A percentile compares a stretch with the other conserved stretches of the same genome.
phyloP scores from a whole-genome alignment of 768 basidiomycete species.

The Boletus rubescentipes region DNA sequence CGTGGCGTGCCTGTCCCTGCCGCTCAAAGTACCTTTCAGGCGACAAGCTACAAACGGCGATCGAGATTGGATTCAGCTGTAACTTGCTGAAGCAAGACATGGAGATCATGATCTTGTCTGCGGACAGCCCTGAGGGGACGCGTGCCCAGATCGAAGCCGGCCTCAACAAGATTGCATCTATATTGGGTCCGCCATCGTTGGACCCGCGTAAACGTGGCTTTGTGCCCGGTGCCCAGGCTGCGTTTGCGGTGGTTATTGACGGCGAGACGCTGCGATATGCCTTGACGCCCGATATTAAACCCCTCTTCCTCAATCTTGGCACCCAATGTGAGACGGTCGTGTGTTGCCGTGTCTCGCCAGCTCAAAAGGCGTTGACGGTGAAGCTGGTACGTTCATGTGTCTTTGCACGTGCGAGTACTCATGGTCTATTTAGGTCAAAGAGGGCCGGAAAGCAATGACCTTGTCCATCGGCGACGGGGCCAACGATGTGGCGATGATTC shows the following conservation, averaged over 20 bases:
- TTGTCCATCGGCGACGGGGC: slow-evolving; percentile 96
- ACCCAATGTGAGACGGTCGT: slow-evolving; percentile 98
- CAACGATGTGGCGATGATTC: slow-evolving; percentile 99
- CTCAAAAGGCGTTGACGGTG: slow-evolving; percentile 97
- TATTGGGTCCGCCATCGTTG: slow-evolving; percentile 72
- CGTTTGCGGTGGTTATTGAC: slow-evolving; percentile 95
- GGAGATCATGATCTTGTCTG: slow-evolving; percentile 97
- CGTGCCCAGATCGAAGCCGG: slow-evolving; percentile 89
- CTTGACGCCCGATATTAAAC: slow-evolving; percentile 72
- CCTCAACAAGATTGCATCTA: slow-evolving; percentile 89
- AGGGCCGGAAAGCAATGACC: slow-evolving; percentile 94
- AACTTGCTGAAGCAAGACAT: slow-evolving; percentile 92
- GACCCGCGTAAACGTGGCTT: slow-evolving; percentile 65
- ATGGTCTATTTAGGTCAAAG: slow-evolving; percentile 68
- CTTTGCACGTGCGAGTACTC: neutral
- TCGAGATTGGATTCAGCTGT: slow-evolving; percentile 95
- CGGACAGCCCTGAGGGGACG: slow-evolving; percentile 71
- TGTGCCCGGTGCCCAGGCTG: slow-evolving; percentile 58
- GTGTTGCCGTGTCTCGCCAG: slow-evolving; percentile 96
- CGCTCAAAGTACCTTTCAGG: slow-evolving; percentile 41
- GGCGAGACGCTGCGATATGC: slow-evolving; percentile 90
- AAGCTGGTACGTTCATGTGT: slow-evolving; percentile 60
- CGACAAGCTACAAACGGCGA: slow-evolving; percentile 97
- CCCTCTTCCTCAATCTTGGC: slow-evolving; percentile 85
- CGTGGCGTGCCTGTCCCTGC: neutral